These are phyloP conservation scores for Closterium sp. DNA, from an alignment of 139 green algal species.

Conservation along the genomic window DNA sequence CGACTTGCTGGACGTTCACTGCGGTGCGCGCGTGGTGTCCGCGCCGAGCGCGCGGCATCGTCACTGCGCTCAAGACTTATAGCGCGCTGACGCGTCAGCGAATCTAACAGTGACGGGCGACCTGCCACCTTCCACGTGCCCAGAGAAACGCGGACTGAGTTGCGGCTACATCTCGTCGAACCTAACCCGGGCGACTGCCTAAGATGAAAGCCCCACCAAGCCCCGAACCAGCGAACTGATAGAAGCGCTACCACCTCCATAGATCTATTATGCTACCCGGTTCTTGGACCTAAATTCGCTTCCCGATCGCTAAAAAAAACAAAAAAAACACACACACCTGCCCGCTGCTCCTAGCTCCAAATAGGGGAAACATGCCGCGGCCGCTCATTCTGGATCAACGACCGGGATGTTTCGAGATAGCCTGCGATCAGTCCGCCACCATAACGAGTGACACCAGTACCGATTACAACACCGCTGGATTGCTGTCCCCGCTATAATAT, in stretches of 20 bases:
- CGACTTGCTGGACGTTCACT: not conserved
- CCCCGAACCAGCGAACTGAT: not conserved
- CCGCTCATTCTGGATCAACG: too few species aligned
- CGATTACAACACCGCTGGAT: not conserved
- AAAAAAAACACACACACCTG: too few species aligned
- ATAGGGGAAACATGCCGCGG: not conserved
- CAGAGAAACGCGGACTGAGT: not conserved
- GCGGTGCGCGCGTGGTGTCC: not conserved
- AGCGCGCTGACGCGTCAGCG: not conserved
- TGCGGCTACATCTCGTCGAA: not conserved
- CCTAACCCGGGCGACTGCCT: not conserved
- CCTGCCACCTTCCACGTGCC: not conserved
- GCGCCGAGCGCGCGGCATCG: too few species aligned
- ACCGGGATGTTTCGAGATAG: too few species aligned
- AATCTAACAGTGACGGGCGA: not conserved
- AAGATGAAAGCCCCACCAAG: too few species aligned
- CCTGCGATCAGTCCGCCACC: too few species aligned
- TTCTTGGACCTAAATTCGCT: not conserved
- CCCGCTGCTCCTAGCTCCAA: not conserved
- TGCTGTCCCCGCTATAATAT: not conserved
- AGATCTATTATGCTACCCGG: not conserved
- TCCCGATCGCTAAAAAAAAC: not conserved
- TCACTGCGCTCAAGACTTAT: not conserved
- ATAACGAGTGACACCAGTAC: too few species aligned
- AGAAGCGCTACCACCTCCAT: not conserved